These are phyloP conservation scores for Cystofilobasidium bisporidii DNA, from an alignment of 768 basidiomycete genomes.

Conservation along the genomic window DNA sequence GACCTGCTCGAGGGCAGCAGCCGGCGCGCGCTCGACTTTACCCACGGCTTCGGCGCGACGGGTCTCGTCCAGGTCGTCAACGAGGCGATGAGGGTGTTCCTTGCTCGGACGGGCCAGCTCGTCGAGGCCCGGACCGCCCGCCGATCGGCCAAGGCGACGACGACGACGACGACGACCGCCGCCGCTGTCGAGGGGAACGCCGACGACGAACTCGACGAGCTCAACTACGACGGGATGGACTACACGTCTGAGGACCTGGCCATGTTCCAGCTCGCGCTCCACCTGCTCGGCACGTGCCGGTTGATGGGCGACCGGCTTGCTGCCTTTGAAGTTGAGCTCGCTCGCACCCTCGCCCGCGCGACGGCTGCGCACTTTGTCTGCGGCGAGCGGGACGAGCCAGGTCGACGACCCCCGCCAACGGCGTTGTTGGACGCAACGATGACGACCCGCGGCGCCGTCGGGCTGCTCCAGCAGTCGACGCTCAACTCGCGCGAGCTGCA, in stretches of 20 bases:
- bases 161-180: slow-evolving; percentile 36
- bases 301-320: slow-evolving; percentile 58
- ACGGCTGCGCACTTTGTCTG: slow-evolving; percentile 53
- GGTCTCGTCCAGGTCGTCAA: slow-evolving; percentile 69
- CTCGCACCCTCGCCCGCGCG: slow-evolving; percentile 52
- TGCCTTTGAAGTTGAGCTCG: slow-evolving; percentile 62
- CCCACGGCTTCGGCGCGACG: slow-evolving; percentile 74
- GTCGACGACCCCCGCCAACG: no score
- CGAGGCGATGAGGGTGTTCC: slow-evolving; percentile 58
- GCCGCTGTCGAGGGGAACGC: no score
- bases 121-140: slow-evolving; percentile 1
- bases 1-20: slow-evolving; percentile 70
- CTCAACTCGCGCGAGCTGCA: slow-evolving; percentile 74
- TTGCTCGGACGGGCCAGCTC: slow-evolving; percentile 37
- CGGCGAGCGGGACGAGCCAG: slow-evolving; percentile 48
- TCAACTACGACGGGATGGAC: slow-evolving; percentile 57
- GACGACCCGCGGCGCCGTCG: slow-evolving; percentile 54
- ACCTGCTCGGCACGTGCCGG: slow-evolving; percentile 71
- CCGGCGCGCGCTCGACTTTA: slow-evolving; percentile 63
- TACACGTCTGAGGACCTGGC: slow-evolving; percentile 85
- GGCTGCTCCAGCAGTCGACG: slow-evolving; percentile 66
- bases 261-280: slow-evolving; percentile 68
- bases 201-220: slow-evolving; percentile 35
- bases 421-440: no score
- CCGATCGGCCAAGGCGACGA: neutral